Conservation (phyloP, 2,329 filamentous ascomycete species). For the Penicillium sp. region DNA sequence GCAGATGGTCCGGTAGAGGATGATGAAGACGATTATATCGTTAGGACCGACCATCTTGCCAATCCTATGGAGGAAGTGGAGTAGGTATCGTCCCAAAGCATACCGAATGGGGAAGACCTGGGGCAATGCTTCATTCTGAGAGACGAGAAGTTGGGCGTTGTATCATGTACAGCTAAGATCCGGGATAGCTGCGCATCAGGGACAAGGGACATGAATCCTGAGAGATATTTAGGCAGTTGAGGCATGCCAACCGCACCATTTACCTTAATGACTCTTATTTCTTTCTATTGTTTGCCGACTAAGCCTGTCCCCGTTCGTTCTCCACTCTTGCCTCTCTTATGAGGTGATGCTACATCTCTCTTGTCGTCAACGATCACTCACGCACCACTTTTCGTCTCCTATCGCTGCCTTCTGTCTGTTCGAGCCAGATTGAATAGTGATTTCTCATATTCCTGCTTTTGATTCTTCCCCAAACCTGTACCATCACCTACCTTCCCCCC, state of each 20-base stretch:
- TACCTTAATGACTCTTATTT: no score
- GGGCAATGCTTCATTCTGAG: no score
- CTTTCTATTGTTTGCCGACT: no score
- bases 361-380: neutral
- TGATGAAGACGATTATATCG: slow-evolving; percentile 36
- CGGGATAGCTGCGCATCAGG: no score
- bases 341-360: no score
- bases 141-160: no score
- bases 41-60: slow-evolving; percentile 36
- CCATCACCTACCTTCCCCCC: neutral
- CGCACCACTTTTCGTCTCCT: neutral
- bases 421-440: neutral
- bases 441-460: neutral
- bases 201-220: no score
- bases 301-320: no score
- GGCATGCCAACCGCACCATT: neutral
- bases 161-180: no score
- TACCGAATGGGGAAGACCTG: no score
- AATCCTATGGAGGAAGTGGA: slow-evolving; percentile 21
- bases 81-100: neutral
- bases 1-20: slow-evolving; percentile 23
- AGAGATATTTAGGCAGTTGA: no score
- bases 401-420: neutral
- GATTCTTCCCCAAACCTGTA: neutral
- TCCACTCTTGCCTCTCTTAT: no score